Base-by-base conservation (phyloP, 2,329 filamentous ascomycete species). In the Didymella segeticola region DNA sequence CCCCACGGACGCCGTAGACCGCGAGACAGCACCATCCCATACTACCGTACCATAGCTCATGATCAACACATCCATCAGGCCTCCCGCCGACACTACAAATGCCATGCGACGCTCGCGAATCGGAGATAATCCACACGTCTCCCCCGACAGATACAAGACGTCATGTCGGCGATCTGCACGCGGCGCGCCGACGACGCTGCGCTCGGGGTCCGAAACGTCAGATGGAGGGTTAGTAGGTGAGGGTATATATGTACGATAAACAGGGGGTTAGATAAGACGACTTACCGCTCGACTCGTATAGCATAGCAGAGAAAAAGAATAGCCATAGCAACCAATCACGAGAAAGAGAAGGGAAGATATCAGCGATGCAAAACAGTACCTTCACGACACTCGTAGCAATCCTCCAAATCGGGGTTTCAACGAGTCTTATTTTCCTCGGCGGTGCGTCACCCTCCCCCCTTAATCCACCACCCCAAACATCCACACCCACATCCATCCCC, bases 351-450 rank as follows among this genome's bases (percentile, higher is more conserved):
- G n/a, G n/a, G n/a, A n/a, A n/a, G n/a, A n/a, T n/a, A n/a, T 20
- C 31, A 33, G 20, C 38, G 17, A 56, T 47, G 47, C 20, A 37
- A 1, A 1, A 42, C 30, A 10, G 19, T 4, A 31, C 37, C 9
- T 47, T 51, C 29, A 49, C 56, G 2, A 26, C 38, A 1, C 15
- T 46, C 3, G 51, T 58, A 0, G 42, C 48, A 25, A 15, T 22
- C 15, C 47, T 58, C 1, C 55, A 52, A 45, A 47, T 55, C 19
- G 47, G 31, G 1, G 37, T 51, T 2, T 31, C 39, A 17, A 55
- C 47, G 23, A 30, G 41, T 1, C 39, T 43, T 8, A 55, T 58
- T 17, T 54, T 52, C 27, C 36, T 54, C 19, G 50, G 46, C 10
- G 55, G 50, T 54, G 33, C 20, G 22, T 7, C n/a, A n/a, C n/a